phyloP scores from a whole-genome alignment of 1,284 basidiomycete genomes.

The Sanghuangporus weigelae region DNA sequence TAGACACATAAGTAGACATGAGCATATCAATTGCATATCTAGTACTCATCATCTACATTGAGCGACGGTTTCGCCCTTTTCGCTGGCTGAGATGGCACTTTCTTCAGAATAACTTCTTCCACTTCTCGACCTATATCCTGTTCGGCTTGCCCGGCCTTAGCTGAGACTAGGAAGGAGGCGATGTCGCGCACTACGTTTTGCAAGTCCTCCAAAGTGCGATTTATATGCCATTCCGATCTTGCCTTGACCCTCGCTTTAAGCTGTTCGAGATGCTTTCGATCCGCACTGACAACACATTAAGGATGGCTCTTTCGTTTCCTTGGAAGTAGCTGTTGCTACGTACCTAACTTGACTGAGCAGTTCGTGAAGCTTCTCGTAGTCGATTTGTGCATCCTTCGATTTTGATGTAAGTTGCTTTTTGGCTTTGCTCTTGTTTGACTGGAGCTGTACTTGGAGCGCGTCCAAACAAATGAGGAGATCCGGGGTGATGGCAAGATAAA shows the following conservation, averaged over 20 bases:
- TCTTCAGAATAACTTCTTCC: slow-evolving; percentile 27
- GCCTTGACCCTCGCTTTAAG: background rate
- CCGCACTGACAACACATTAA: slow-evolving; percentile 13
- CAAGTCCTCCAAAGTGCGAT: background rate
- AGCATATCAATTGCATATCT: slow-evolving; percentile 18
- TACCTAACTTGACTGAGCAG: background rate
- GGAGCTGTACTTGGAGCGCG: background rate
- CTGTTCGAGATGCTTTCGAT: slow-evolving; percentile 20
- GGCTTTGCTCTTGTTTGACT: slow-evolving; percentile 2
- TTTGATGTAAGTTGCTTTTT: background rate
- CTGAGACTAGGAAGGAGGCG: slow-evolving; percentile 22
- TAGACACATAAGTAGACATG: background rate
- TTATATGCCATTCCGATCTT: background rate
- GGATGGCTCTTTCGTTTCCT: background rate
- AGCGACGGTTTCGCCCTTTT: slow-evolving; percentile 4
- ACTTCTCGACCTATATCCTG: slow-evolving; percentile 28
- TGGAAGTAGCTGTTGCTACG: background rate
- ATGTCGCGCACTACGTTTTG: background rate
- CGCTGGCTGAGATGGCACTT: slow-evolving; percentile 19
- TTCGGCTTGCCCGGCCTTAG: slow-evolving; percentile 18
- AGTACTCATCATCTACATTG: slow-evolving; percentile 15
- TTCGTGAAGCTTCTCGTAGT: background rate
- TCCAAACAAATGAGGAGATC: slow-evolving; percentile 8
- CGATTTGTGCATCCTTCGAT: background rate
- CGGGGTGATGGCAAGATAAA: slow-evolving; percentile 5